These are phyloP conservation scores for Carex myosuroides DNA, from an alignment of 176 grass and related monocot species.

Conservation along the genomic window DNA sequence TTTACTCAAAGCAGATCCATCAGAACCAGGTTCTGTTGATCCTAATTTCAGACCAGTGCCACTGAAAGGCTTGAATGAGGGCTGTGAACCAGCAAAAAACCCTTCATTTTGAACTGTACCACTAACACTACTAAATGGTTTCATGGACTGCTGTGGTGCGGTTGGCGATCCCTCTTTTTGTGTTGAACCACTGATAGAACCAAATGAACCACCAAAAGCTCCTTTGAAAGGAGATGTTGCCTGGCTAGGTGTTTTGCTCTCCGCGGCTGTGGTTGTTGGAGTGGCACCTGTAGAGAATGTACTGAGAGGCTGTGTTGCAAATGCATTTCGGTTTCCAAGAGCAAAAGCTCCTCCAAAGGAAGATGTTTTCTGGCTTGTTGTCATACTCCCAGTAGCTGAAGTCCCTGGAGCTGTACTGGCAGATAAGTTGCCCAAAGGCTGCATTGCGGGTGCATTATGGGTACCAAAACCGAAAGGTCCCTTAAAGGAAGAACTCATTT, in stretches of 20 bases:
- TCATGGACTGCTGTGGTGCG: conserved; percentile 29
- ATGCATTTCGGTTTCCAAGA: conserved; percentile 5
- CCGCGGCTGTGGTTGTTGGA: conserved; percentile 1
- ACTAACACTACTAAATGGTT: conserved; percentile 19
- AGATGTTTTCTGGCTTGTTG: conserved; percentile 35
- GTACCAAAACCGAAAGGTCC: background rate
- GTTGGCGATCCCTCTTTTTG: conserved; percentile 32
- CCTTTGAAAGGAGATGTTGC: background rate
- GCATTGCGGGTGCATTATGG: background rate
- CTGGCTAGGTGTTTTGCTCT: background rate
- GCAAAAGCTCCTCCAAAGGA: conserved; percentile 28
- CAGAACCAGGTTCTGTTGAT: conserved; percentile 37
- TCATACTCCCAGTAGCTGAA: conserved; percentile 33
- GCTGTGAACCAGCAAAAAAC: background rate
- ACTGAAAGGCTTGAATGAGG: conserved; percentile 20
- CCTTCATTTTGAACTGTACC: conserved; percentile 21
- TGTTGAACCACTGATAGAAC: conserved; percentile 13
- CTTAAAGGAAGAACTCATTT: background rate
- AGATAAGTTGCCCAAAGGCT: background rate
- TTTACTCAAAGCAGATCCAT: conserved; percentile 32
- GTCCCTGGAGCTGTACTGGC: conserved; percentile 15
- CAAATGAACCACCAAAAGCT: conserved; percentile 7
- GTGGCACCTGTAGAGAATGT: background rate
- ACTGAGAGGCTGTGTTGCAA: conserved; percentile 25
- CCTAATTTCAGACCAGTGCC: conserved; percentile 32